Percentiles rank a stretch among this genome's conserved stretches.
Evolutionary conservation across 192 early-diverging fungal genomes (phyloP).

Genomic region (Thamnidium elegans): DNA sequence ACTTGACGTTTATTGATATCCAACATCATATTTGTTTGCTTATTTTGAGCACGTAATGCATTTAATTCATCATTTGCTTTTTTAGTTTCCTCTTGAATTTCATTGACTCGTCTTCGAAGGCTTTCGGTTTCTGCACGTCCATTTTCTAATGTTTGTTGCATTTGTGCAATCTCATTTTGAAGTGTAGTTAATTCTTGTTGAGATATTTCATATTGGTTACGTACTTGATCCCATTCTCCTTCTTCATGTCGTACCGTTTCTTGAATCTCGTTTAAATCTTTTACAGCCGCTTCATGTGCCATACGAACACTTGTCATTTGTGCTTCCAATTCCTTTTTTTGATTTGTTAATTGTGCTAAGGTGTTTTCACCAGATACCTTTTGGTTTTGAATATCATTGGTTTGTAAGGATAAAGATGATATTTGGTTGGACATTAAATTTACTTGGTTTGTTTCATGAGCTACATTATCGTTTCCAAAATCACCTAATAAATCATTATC

Average conservation of each 20-base stretch:
- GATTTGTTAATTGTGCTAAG: conserved; percentile 50
- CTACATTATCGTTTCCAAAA: conserved; percentile 49
- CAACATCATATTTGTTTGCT: conserved; percentile 55
- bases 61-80: conserved; percentile 52
- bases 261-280: conserved; percentile 54
- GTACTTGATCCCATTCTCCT: conserved; percentile 41
- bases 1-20: conserved; percentile 68
- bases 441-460: conserved; percentile 60
- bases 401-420: conserved; percentile 45
- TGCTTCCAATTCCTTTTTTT: conserved; percentile 62
- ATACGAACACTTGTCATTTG: conserved; percentile 55
- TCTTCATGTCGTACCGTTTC: conserved; percentile 42
- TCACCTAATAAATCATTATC: conserved; percentile 36
- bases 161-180: conserved; percentile 48
- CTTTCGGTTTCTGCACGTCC: conserved; percentile 48
- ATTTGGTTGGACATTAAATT: conserved; percentile 59
- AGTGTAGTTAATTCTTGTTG: conserved; percentile 44
- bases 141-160: conserved; percentile 40
- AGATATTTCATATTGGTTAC: conserved; percentile 50
- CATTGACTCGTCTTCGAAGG: conserved; percentile 41
- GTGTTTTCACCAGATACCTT: conserved; percentile 55
- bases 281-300: conserved; percentile 58
- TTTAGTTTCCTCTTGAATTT: conserved; percentile 56
- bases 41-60: conserved; percentile 53
- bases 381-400: conserved; percentile 54